Conservation (phyloP, 352 stramenopile genomes). For the Elongisporangium undulatum region DNA sequence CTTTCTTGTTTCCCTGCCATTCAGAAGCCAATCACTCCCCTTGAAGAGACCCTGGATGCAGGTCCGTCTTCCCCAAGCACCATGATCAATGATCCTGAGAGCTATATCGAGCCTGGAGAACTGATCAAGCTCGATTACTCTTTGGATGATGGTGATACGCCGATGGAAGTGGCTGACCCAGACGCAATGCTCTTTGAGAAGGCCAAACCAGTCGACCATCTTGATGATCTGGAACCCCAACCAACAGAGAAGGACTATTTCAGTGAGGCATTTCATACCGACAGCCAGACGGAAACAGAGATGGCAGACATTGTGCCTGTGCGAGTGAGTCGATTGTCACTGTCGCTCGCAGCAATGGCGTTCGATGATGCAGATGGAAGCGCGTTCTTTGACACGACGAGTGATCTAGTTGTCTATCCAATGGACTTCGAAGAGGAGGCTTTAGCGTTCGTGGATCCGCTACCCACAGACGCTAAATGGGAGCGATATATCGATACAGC, state of each 20-base stretch:
- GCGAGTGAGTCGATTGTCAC: conserved; percentile 1
- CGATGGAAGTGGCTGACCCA: not conserved
- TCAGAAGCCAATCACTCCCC: not conserved
- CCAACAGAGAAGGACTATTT: not conserved
- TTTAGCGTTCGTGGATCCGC: not conserved
- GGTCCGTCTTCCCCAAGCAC: not conserved
- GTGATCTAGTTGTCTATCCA: conserved; percentile 3
- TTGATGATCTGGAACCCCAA: not conserved
- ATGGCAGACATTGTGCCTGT: not conserved
- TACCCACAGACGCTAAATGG: conserved; percentile 10
- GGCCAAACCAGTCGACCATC: not conserved
- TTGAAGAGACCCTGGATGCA: not conserved
- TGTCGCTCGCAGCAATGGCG: conserved; percentile 11
- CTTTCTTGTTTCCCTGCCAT: not conserved
- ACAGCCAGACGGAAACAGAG: not conserved
- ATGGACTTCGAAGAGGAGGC: not conserved
- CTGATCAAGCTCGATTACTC: not conserved
- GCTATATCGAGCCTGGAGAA: not conserved
- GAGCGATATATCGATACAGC: conserved; percentile 46
- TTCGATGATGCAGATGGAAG: conserved; percentile 6
- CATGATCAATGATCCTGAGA: not conserved
- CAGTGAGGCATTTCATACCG: not conserved
- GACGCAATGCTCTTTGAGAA: not conserved
- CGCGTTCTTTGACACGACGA: not conserved
- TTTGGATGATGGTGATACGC: not conserved